phyloP scores from a whole-genome alignment of 768 basidiomycete species.

The Mycena olivaceomarginata region DNA sequence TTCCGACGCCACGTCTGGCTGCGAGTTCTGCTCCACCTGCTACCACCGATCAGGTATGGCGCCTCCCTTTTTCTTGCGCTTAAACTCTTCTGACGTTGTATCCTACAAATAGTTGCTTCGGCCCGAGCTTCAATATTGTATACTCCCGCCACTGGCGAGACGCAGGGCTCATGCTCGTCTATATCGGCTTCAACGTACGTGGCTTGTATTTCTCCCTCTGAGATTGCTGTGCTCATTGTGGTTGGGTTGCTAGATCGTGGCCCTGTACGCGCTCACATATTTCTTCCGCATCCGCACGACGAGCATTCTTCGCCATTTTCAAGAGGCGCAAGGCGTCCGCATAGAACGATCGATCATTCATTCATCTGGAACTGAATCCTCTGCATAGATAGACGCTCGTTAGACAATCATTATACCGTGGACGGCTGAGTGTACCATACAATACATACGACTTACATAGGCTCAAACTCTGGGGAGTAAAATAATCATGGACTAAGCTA shows the following conservation, averaged over 20 bases:
- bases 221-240: not conserved
- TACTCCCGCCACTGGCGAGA: conserved; percentile 74
- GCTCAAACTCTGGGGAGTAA: too few relatives aligned
- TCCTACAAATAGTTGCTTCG: conserved; percentile 62
- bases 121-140: conserved; percentile 73
- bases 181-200: not conserved
- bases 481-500: too few relatives aligned
- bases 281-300: conserved; percentile 68
- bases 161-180: conserved; percentile 60
- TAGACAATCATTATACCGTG: too few relatives aligned
- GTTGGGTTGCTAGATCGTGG: conserved; percentile 2
- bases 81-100: not conserved
- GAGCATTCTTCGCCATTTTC: conserved; percentile 49
- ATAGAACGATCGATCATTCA: conserved; percentile 3
- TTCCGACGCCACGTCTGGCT: conserved; percentile 67
- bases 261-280: conserved; percentile 72
- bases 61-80: not conserved
- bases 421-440: too few relatives aligned
- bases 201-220: not conserved
- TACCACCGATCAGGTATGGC: conserved; percentile 65
- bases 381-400: too few relatives aligned
- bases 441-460: too few relatives aligned
- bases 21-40: conserved; percentile 74
- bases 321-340: conserved; percentile 40
- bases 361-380: too few relatives aligned